Evolutionary conservation across 164 flowering plant genomes (phyloP).

Genomic region (Vitis vinifera): ASM3070453v1 NC_081805.1:978001-978500

Average conservation of each 20-base stretch:
- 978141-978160: background rate
- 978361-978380: background rate
- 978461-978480: too few species aligned
- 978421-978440: too few species aligned
- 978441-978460: too few species aligned
- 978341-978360: constrained; percentile 21
- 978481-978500: too few species aligned
- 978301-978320: constrained; percentile 56
- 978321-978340: constrained; percentile 64
- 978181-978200: too few species aligned
- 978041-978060: too few species aligned
- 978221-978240: constrained; percentile 47
- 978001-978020: background rate
- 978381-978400: too few species aligned
- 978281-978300: constrained; percentile 61
- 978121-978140: background rate
- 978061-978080: too few species aligned
- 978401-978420: too few species aligned
- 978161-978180: too few species aligned
- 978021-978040: background rate
- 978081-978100: too few species aligned
- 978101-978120: background rate
- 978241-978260: constrained; percentile 39
- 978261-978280: constrained; percentile 49
- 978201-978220: background rate